A percentile compares a stretch with the other conserved stretches of the same genome.
Conservation (phyloP, 179 eudicot species). For the Actinidia chinensis region DNA sequence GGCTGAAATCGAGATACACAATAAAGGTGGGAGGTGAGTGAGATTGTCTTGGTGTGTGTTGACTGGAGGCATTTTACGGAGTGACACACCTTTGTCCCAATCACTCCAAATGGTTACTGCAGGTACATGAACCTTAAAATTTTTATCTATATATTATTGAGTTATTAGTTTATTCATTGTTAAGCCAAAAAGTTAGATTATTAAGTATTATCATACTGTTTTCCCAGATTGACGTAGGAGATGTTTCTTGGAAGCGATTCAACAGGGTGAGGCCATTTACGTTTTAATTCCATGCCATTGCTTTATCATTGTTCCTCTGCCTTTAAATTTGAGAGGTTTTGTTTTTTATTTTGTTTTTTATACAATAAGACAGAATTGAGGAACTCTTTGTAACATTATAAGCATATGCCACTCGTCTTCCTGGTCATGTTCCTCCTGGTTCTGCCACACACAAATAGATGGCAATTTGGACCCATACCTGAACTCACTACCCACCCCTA, state of each 20-base stretch:
- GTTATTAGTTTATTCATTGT: background rate
- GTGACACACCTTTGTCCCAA: slow-evolving; percentile 53
- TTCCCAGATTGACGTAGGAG: slow-evolving; percentile 57
- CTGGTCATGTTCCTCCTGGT: background rate
- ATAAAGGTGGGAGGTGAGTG: slow-evolving; percentile 49
- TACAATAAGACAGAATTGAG: background rate
- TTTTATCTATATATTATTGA: background rate
- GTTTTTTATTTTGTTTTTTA: too few relatives aligned
- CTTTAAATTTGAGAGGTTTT: background rate
- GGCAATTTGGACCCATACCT: too few relatives aligned
- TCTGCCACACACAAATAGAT: too few relatives aligned
- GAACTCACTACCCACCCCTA: too few relatives aligned
- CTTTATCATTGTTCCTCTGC: background rate
- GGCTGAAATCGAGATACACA: slow-evolving; percentile 49
- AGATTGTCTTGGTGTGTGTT: slow-evolving; percentile 62
- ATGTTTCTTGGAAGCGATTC: slow-evolving; percentile 48
- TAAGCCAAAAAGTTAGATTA: background rate
- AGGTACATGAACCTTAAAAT: slow-evolving; percentile 32
- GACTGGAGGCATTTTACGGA: slow-evolving; percentile 51
- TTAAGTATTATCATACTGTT: background rate
- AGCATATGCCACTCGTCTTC: background rate
- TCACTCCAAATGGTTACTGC: slow-evolving; percentile 55
- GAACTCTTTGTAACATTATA: background rate
- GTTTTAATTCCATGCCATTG: background rate
- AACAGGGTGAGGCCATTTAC: slow-evolving; percentile 37